Base-by-base conservation (phyloP, 768 basidiomycete species). In the Leccinellum rugosiceps region DNA sequence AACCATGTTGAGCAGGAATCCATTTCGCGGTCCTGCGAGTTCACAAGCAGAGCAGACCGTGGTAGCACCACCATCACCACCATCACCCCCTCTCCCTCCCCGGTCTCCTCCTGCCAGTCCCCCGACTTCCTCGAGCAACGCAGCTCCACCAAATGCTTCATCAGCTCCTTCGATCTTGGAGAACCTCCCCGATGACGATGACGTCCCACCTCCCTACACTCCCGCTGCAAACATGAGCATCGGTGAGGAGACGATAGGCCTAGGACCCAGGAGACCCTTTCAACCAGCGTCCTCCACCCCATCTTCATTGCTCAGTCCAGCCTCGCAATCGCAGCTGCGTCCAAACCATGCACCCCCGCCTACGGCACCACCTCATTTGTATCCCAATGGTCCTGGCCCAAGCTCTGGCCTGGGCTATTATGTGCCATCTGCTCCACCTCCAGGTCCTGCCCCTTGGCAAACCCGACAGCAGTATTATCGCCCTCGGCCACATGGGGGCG, bases 121-220 rank as follows among this genome's bases (percentile, higher is more conserved):
- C 25, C 31, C 43, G 19, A 21, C 32, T 15, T 32, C 61, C 28
- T 28, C 61, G 2, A 44, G 26, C 15, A 17, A 14, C 44, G 15
- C 4, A 2, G 1, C 3, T 5, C 26, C 30, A 13, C 21, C 48
- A 28, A 19, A 14, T 5, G 13, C 21, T 4, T 26, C 34, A 3
- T 11, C 15, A 1, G 2, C 3, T 3, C 23, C 5, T 6, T 11
- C 9, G 6, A 43, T 53, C 26, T 3, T 5, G 26, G 56, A 59
- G 3, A 2, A n/a, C n/a, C 59, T 79, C 26, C 14, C 15, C 13
- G 47, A 48, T 11, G 68, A 73, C 2, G 85, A 85, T n/a, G 84
- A 85, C 19, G 72, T 76, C 11, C 89, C 88, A 1, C 90, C 90
- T 1, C 83, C 88, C 1, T 92, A 91, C 63, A 88, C 88, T 0